Percentiles rank a stretch among this genome's conserved stretches.
phyloP scores from a whole-genome alignment of 179 eudicot species.

The Gypsophila paniculata region DNA sequence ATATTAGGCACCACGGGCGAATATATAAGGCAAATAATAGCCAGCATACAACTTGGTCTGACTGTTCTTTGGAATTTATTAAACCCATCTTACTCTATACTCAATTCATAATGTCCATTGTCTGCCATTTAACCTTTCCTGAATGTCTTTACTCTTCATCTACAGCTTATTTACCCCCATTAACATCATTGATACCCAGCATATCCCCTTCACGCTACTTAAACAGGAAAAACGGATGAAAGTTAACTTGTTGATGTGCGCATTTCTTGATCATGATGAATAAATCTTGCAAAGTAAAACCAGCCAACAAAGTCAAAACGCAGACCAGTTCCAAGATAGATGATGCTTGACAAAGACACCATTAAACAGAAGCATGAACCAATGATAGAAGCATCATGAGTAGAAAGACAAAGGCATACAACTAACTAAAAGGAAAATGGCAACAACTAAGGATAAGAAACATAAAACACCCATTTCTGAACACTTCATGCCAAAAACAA shows the following conservation, averaged over 20 bases:
- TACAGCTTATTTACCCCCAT: background rate
- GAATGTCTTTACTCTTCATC: background rate
- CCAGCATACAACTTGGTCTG: slow-evolving; percentile 1
- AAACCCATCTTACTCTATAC: background rate
- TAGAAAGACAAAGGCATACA: background rate
- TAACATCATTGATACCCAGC: background rate
- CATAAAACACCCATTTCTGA: background rate
- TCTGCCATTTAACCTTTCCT: background rate
- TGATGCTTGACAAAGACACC: background rate
- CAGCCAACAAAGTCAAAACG: background rate
- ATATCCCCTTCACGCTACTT: background rate
- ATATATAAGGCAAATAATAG: background rate
- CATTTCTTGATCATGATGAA: background rate
- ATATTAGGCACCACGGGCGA: slow-evolving; percentile 6
- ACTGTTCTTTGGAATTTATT: background rate
- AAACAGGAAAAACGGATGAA: background rate
- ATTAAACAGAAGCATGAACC: background rate
- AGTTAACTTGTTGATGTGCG: background rate
- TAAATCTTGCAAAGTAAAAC: background rate
- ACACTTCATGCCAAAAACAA: background rate
- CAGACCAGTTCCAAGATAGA: background rate
- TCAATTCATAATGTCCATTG: background rate
- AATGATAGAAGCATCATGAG: background rate
- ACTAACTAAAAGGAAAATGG: background rate
- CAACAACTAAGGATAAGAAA: background rate